phyloP scores from a whole-genome alignment of 257 asterid species.

The Thymus mandschuricus region DNA sequence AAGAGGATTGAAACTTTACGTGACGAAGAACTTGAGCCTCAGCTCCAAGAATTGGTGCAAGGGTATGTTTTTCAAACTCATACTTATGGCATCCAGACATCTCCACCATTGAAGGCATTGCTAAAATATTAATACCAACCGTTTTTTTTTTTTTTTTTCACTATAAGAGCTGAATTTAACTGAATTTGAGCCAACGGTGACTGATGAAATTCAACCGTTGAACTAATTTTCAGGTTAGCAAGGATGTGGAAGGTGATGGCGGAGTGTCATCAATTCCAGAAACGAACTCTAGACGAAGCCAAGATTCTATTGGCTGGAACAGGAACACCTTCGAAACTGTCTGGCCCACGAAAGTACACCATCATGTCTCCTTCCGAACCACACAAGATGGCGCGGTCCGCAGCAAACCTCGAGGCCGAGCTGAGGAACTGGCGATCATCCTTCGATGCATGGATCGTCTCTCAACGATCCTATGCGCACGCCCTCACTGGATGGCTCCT shows the following conservation, averaged over 20 bases:
- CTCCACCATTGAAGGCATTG: too few species aligned
- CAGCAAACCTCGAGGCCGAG: constrained; percentile 84
- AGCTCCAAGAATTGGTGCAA: constrained; percentile 72
- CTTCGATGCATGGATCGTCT: constrained; percentile 75
- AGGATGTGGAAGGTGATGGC: constrained; percentile 98
- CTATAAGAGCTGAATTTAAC: neutral
- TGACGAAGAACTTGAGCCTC: constrained; percentile 91
- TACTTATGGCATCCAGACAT: neutral
- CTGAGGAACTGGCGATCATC: constrained; percentile 83
- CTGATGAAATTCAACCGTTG: constrained; percentile 14
- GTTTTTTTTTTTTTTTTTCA: too few species aligned
- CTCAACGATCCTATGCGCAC: constrained; percentile 80
- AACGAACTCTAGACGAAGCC: constrained; percentile 87
- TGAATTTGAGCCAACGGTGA: neutral
- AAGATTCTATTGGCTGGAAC: constrained; percentile 83
- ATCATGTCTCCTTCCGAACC: constrained; percentile 81
- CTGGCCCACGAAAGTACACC: constrained; percentile 60
- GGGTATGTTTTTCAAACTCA: constrained; percentile 56
- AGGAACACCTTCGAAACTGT: constrained; percentile 63
- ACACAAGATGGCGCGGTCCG: constrained; percentile 78
- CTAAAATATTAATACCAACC: neutral
- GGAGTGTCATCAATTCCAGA: constrained; percentile 87
- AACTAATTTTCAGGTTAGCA: constrained; percentile 56
- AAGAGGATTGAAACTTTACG: constrained; percentile 86
- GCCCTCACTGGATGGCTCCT: constrained; percentile 81